Base-by-base conservation (phyloP, 768 basidiomycete genomes). In the Xerocomus spinulosus region DNA sequence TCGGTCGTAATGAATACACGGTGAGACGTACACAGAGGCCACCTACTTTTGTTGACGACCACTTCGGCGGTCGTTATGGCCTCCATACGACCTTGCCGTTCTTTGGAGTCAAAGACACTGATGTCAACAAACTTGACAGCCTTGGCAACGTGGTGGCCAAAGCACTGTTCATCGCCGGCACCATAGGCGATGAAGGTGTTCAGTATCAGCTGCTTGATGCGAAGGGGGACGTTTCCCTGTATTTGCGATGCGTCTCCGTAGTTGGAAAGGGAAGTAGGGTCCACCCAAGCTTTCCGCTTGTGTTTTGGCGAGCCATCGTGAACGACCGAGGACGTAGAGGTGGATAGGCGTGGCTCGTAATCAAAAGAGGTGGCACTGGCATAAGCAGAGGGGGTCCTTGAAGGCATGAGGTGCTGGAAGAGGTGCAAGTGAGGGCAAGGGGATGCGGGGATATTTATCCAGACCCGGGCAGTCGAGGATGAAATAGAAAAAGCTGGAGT, bases 171-270 rank as follows among this genome's bases (percentile, higher is more conserved):
- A 45, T 74, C 73, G 13, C 83, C 84, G 17, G 85, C 81, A n/a
- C 85, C 85, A 52, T 87, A 88, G 18, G 77, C 72, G 49, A 76
- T 77, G 62, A 81, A 81, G 0, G 81, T 83, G 64, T 86, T 86
- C 53, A 79, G 71, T 48, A 75, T 79, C 47, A 87, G 73, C 51
- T 81, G 82, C 56, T 87, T 87, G 46, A 83, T 75, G 54, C 73
- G 76, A 55, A 73, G 67, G 2, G 83, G 74, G 5, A 77, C 82
- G 54, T 83, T 85, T 5, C 85, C 85, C n/a, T 68, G 62, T 56
- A 85, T 80, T 24, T 70, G 61, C 18, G 79, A 74, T 26, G 75
- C 70, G 55, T 83, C 78, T 29, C 75, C 77, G 57, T 75, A 72
- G 60, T 80, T 65, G n/a, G 82, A 82, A 42, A 86, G 68, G 2